Percentiles rank a stretch among this genome's conserved stretches.
These are phyloP conservation scores for Fusarium tupiense DNA, from an alignment of 2,329 filamentous ascomycete genomes.

Conservation along the genomic window DNA sequence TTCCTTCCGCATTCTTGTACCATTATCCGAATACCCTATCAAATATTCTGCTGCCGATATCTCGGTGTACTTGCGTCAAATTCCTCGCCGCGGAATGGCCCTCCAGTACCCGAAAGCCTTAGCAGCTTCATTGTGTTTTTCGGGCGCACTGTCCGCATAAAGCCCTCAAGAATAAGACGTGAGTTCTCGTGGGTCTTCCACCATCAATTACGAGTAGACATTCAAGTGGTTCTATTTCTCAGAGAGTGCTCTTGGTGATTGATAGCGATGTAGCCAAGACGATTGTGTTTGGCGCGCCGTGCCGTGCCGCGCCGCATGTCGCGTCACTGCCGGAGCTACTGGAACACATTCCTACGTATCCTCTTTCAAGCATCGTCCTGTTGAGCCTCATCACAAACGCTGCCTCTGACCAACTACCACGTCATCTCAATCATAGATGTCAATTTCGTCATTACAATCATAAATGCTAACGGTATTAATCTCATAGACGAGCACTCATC, in stretches of 20 bases:
- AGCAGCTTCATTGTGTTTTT: background rate
- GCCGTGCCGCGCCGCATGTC: background rate
- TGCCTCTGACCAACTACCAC: background rate
- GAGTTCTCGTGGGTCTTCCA: background rate
- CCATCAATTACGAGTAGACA: background rate
- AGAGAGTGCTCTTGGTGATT: rapidly evolving
- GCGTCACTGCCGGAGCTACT: background rate
- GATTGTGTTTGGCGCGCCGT: background rate
- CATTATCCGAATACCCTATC: rapidly evolving
- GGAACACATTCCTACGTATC: background rate
- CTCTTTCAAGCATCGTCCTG: background rate
- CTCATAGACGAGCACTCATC: background rate
- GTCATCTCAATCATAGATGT: background rate
- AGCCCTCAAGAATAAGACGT: too few relatives aligned
- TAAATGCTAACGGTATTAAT: background rate
- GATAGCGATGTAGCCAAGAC: too few relatives aligned
- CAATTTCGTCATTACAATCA: background rate
- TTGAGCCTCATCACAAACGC: background rate
- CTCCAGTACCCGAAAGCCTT: background rate
- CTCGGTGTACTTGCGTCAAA: rapidly evolving
- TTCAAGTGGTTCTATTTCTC: rapidly evolving
- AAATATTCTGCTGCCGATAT: rapidly evolving
- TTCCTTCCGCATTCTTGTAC: background rate
- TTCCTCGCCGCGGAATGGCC: background rate
- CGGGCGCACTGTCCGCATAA: too few relatives aligned